These are phyloP conservation scores for Spiraea crenata DNA, from an alignment of 331 rosid genomes.

Conservation along the genomic window DNA sequence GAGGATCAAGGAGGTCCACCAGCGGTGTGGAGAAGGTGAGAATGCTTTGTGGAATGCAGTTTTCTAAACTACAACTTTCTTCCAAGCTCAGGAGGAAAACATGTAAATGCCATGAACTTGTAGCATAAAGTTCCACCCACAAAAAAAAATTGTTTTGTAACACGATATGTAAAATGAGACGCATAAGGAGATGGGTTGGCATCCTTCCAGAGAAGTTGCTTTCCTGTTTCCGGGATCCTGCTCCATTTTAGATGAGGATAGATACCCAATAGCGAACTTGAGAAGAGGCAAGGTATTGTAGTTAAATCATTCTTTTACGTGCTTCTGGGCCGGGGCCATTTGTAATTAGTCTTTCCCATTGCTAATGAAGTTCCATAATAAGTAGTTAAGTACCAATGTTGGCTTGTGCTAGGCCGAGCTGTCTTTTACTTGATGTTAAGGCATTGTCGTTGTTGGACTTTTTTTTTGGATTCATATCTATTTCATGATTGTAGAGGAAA, in stretches of 20 bases:
- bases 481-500: constrained; percentile 12
- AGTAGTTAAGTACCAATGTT: constrained; percentile 21
- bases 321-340: constrained; percentile 17
- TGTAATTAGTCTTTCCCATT: constrained; percentile 21
- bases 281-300: constrained; percentile 8
- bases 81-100: constrained; percentile 34
- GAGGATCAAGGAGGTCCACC: constrained; percentile 63
- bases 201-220: constrained; percentile 7
- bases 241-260: constrained; percentile 43
- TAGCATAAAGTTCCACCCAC: constrained; percentile 13
- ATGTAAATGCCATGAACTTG: constrained; percentile 16
- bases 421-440: constrained; percentile 10
- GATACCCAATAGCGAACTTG: constrained; percentile 26
- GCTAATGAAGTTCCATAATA: constrained; percentile 32
- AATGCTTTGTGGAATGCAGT: constrained; percentile 52
- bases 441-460: constrained; percentile 5
- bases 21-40: constrained; percentile 60
- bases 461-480: neutral
- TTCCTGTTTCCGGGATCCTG: constrained; percentile 22
- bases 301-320: constrained; percentile 26
- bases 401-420: constrained; percentile 2
- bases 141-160: neutral
- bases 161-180: constrained; percentile 22
- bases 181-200: constrained; percentile 11
- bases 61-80: constrained; percentile 31